Base-by-base conservation (phyloP, 805 yeast species). In the Kazachstania psychrophila region DNA sequence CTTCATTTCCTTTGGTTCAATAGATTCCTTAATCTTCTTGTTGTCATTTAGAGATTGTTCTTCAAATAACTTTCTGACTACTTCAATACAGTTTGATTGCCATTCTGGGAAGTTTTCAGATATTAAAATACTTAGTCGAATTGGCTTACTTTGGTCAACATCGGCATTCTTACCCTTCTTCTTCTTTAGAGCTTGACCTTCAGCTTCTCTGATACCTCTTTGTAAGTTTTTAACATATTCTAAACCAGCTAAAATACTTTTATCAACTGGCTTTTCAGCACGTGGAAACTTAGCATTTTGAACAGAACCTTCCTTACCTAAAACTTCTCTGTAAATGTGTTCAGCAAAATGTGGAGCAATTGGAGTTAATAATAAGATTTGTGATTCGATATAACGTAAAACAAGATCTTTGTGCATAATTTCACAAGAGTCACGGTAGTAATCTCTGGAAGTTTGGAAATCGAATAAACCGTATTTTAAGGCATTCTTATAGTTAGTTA, bases 281-380 rank as follows among this genome's bases (percentile, higher is more conserved):
- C 76, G 69, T 46, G 98, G 97, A 81, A 89, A 92, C 41, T 46
- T 54, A 17, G 89, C 82, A 44, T 65, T 67, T 60, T 88, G 94
- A 30, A 85, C 77, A 31, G 94, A 70, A 3, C 69, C 70, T 31
- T 64, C 58, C 48, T 80, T 72, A 29, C 77, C 76, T 45, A 92
- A 68, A 30, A 87, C 69, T 47, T 89, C 97, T 56, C 81, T 75
- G 73, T 84, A 86, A 40, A 89, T 68, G 65, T 76, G 85, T 51
- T 92, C 98, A 46, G 92, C 77, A 61, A 89, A 87, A 63, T 92
- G 98, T 33, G 98, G 97, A 30, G 97, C 94, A 50, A 92, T 69
- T 45, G 98, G 98, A 13, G 94, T 77, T 49, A 92, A 65, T 58
- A 88, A 63, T 50, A 92, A 70, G 14, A 79, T 79, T 68, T 92